These are phyloP conservation scores for Scalesia atractyloides DNA, from an alignment of 129 eudicot genomes.

Conservation along the genomic window DNA sequence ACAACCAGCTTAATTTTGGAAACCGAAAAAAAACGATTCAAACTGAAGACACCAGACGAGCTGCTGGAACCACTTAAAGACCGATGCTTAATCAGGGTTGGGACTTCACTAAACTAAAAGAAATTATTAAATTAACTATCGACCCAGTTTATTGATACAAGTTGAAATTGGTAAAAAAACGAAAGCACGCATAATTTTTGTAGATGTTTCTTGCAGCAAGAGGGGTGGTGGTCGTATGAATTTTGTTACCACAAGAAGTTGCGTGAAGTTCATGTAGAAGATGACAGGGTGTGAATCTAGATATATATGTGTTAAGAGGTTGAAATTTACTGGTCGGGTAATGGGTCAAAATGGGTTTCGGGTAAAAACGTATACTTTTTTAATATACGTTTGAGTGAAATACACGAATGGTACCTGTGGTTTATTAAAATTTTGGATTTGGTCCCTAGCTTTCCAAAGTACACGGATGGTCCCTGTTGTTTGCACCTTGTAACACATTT, in stretches of 20 bases:
- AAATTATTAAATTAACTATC: neutral
- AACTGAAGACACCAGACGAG: constrained; percentile 94
- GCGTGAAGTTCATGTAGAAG: constrained; percentile 78
- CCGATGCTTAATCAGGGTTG: constrained; percentile 75
- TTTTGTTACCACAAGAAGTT: constrained; percentile 69
- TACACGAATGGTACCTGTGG: too few relatives aligned
- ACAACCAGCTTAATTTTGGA: constrained; percentile 79
- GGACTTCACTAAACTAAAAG: constrained; percentile 9
- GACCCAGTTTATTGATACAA: neutral
- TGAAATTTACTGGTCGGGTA: too few relatives aligned
- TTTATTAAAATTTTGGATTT: too few relatives aligned
- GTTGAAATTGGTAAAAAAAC: constrained; percentile 14
- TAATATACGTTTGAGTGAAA: too few relatives aligned
- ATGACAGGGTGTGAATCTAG: constrained; percentile 50
- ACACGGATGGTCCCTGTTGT: too few relatives aligned
- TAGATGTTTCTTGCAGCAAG: constrained; percentile 64
- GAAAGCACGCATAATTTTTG: neutral
- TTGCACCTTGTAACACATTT: too few relatives aligned
- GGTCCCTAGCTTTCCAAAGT: too few relatives aligned
- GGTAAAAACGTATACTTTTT: neutral
- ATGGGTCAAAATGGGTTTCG: neutral
- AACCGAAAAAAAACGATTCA: constrained; percentile 69
- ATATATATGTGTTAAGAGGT: neutral
- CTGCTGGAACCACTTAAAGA: constrained; percentile 84
- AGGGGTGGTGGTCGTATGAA: constrained; percentile 98